Percentiles rank a stretch among this genome's conserved stretches.
Evolutionary conservation across 2,329 filamentous ascomycete species (phyloP).

Genomic region (Sporothrix euskadiensis): DNA sequence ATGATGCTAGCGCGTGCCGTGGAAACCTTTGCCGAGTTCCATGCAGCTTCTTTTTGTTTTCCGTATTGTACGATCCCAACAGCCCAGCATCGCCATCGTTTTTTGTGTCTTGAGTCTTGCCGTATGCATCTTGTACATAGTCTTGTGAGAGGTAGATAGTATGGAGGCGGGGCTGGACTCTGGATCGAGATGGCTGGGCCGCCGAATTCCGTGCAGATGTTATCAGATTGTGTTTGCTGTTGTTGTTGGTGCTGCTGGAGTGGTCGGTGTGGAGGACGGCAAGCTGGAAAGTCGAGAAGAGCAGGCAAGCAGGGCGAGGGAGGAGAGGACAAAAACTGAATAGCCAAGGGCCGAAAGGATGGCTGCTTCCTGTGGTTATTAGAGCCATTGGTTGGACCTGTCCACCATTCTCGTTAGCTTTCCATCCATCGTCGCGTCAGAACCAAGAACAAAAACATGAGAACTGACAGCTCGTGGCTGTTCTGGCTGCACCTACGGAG

Average conservation of each 20-base stretch:
- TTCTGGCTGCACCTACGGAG: not conserved
- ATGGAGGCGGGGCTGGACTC: not conserved
- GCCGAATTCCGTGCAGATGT: not conserved
- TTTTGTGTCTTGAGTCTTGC: not conserved
- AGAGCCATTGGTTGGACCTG: not conserved
- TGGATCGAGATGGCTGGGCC: not conserved
- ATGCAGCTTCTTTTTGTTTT: slow-evolving; percentile 20
- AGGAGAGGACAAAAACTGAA: not conserved
- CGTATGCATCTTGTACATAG: not conserved
- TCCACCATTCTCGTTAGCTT: not conserved
- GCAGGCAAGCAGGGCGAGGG: not conserved
- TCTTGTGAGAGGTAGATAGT: not conserved
- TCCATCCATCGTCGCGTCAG: no score
- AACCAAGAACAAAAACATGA: slow-evolving; percentile 22
- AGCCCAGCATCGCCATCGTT: not conserved
- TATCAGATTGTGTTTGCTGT: not conserved
- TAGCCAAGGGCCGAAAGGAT: not conserved
- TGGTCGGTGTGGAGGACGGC: not conserved
- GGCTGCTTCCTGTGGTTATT: not conserved
- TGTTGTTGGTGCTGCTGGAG: not conserved
- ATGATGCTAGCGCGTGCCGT: slow-evolving; percentile 14
- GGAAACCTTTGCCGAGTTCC: slow-evolving; percentile 21
- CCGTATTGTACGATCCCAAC: not conserved
- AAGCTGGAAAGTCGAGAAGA: not conserved
- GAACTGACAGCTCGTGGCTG: slow-evolving; percentile 14